phyloP scores from a whole-genome alignment of 495 filamentous ascomycete species.

The Diplogelasinospora grovesii region DNA sequence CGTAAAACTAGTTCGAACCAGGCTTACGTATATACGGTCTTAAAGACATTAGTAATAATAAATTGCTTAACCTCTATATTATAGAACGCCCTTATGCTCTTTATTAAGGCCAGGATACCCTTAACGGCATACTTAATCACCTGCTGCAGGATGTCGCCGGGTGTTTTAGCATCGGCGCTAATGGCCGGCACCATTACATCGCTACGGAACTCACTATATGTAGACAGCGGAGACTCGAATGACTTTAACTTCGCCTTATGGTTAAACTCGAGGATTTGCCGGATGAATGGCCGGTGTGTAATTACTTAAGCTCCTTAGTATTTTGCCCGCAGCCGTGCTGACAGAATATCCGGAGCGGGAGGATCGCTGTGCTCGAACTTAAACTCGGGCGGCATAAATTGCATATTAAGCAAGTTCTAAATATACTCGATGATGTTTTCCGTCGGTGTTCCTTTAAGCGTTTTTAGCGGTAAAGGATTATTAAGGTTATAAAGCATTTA shows the following conservation, averaged over 20 bases:
- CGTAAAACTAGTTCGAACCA: too few relatives aligned
- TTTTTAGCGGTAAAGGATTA: constrained; percentile 10
- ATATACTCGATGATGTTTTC: constrained; percentile 42
- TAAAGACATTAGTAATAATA: constrained; percentile 90
- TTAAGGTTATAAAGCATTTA: constrained; percentile 67
- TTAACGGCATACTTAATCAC: constrained; percentile 46
- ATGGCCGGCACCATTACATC: too few relatives aligned
- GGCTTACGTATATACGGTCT: constrained; percentile 93
- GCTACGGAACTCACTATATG: constrained; percentile 13
- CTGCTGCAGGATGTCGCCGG: constrained; percentile 37
- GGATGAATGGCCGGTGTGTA: constrained; percentile 77
- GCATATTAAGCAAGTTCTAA: constrained; percentile 37
- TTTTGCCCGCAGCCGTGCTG: constrained; percentile 81
- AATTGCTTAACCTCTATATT: constrained; percentile 56
- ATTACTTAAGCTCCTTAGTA: constrained; percentile 91
- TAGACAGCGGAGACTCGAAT: constrained; percentile 22
- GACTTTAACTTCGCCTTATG: too few relatives aligned
- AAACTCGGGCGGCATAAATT: constrained; percentile 36
- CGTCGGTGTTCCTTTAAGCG: constrained; percentile 2
- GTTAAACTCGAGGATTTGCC: constrained; percentile 51
- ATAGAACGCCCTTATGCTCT: constrained; percentile 83
- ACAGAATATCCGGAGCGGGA: constrained; percentile 69
- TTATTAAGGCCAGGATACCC: constrained; percentile 67
- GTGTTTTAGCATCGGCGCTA: constrained; percentile 17
- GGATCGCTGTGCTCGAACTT: constrained; percentile 61